Evolutionary conservation across 2,329 filamentous ascomycete genomes (phyloP).

Genomic region (Fusarium sp.): DNA sequence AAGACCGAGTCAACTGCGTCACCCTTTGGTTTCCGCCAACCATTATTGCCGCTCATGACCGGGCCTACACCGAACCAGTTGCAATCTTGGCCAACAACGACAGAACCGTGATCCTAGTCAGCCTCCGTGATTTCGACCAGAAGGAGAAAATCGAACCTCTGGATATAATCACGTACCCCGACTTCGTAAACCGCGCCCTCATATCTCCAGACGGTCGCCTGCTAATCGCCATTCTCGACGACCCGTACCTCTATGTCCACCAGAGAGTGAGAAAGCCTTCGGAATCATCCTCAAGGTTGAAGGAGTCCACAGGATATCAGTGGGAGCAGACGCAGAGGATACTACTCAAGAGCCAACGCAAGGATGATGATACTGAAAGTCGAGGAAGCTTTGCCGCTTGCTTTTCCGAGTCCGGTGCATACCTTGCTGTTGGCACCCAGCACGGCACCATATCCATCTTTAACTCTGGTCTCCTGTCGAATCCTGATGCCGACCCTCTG

Average conservation of each 20-base stretch:
- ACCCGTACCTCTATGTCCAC: conserved; percentile 86
- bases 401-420: conserved; percentile 74
- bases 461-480: conserved; percentile 60
- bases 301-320: conserved; percentile 49
- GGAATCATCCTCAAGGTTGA: conserved; percentile 34
- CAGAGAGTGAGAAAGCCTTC: conserved; percentile 56
- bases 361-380: conserved; percentile 61
- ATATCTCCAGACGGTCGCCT: conserved; percentile 87
- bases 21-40: conserved; percentile 67
- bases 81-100: conserved; percentile 90
- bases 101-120: conserved; percentile 84
- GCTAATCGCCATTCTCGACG: conserved; percentile 85
- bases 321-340: conserved; percentile 63
- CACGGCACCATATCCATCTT: conserved; percentile 81
- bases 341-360: conserved; percentile 65
- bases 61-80: conserved; percentile 62
- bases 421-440: conserved; percentile 80
- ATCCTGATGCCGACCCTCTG: conserved; percentile 64
- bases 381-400: conserved; percentile 79
- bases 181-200: conserved; percentile 92
- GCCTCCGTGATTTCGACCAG: conserved; percentile 66
- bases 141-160: conserved; percentile 63
- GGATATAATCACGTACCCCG: conserved; percentile 75
- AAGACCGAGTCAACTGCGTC: conserved; percentile 70
- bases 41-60: conserved; percentile 38